A percentile compares a stretch with the other conserved stretches of the same genome.
Evolutionary conservation across 148 eudicot genomes (phyloP).

Genomic region (Fallopia convolvulus): DNA sequence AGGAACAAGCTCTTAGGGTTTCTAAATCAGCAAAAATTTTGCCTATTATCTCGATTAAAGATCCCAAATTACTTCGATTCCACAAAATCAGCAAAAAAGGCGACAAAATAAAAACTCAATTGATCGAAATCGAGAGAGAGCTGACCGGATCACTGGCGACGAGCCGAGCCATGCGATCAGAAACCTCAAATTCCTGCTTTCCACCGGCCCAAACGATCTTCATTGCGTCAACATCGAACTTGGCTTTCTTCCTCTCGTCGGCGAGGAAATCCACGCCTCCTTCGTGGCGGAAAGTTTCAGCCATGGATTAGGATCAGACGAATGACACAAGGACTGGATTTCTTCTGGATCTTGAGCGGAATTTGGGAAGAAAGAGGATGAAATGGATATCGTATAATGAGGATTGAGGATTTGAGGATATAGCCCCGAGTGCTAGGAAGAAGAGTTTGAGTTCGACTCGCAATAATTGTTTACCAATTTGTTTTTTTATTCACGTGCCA

Average conservation of each 20-base stretch:
- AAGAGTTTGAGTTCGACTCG: too few relatives aligned
- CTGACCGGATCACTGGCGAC: constrained; percentile 86
- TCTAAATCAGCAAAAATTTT: background rate
- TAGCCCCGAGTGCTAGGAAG: too few relatives aligned
- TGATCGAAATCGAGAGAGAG: constrained; percentile 4
- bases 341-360: background rate
- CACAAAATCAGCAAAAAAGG: background rate
- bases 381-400: background rate
- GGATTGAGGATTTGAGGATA: background rate
- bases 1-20: background rate
- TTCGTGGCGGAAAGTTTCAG: background rate
- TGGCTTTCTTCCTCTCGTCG: constrained; percentile 66
- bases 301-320: background rate
- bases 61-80: background rate
- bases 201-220: constrained; percentile 92
- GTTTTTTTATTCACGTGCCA: background rate
- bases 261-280: constrained; percentile 60
- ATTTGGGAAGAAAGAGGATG: background rate
- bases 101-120: background rate
- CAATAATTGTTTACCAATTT: background rate
- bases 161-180: constrained; percentile 88
- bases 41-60: background rate
- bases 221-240: constrained; percentile 68
- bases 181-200: constrained; percentile 34
- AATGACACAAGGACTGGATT: background rate